These are phyloP conservation scores for Giardia duodenalis DNA, from an alignment of 208 protist species.

Conservation along the genomic window DNA sequence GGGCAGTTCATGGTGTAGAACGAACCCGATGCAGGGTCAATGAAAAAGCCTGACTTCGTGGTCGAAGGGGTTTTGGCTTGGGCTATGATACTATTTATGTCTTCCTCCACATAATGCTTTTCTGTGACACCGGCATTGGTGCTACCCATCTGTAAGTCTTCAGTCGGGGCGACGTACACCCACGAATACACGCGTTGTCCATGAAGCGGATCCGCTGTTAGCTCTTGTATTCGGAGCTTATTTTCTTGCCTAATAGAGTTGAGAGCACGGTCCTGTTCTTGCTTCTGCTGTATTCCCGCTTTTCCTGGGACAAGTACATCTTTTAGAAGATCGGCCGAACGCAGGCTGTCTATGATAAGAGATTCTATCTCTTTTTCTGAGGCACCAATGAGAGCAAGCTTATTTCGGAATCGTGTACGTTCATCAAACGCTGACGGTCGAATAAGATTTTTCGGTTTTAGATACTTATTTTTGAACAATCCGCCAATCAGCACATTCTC, in stretches of 20 bases:
- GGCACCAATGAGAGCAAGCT: neutral
- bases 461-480: constrained; percentile 8
- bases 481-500: neutral
- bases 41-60: constrained; percentile 47
- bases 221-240: neutral
- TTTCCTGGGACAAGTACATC: constrained; percentile 17
- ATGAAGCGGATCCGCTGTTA: neutral
- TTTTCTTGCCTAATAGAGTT: neutral
- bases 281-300: neutral
- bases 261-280: neutral
- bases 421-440: neutral
- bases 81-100: neutral
- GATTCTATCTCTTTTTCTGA: neutral
- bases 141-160: neutral
- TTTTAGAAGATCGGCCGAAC: neutral
- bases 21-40: constrained; percentile 64
- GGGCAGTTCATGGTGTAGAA: constrained; percentile 47
- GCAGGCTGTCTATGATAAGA: neutral
- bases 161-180: constrained; percentile 15
- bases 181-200: constrained; percentile 2
- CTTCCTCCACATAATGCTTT: neutral
- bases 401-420: neutral
- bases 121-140: neutral
- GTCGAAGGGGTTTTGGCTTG: constrained; percentile 36
- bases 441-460: neutral